Percentiles rank a stretch among this genome's conserved stretches.
Conservation (phyloP, 1,139 yeast genomes). For the Sugiyamaella japonica region DNA sequence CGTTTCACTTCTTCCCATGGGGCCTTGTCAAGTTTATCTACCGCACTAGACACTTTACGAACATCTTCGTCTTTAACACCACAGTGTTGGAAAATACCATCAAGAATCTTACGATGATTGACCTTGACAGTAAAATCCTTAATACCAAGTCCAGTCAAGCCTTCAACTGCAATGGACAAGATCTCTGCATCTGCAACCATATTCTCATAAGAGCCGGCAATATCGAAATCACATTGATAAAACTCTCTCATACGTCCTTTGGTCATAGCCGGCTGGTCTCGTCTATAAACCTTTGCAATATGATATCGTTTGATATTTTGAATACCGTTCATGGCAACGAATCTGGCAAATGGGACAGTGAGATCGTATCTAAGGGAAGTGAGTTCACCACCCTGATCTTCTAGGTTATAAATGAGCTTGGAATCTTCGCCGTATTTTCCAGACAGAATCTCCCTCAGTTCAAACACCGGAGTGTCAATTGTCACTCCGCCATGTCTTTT, state of each 20-base stretch:
- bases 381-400: constrained; percentile 98
- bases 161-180: constrained; percentile 77
- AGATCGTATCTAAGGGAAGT: constrained; percentile 93
- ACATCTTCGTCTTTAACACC: constrained; percentile 95
- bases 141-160: constrained; percentile 79
- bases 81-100: constrained; percentile 92
- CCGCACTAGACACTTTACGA: constrained; percentile 89
- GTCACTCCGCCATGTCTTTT: constrained; percentile 98
- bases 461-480: constrained; percentile 96
- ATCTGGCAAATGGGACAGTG: constrained; percentile 97
- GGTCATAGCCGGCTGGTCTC: constrained; percentile 99
- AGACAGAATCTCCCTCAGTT: constrained; percentile 87
- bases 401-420: constrained; percentile 87
- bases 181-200: constrained; percentile 98
- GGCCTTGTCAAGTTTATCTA: constrained; percentile 88
- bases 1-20: constrained; percentile 94
- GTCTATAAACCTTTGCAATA: constrained; percentile 95
- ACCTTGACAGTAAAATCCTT: constrained; percentile 85
- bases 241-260: constrained; percentile 99
- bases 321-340: constrained; percentile 90
- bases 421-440: constrained; percentile 99
- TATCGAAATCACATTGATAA: constrained; percentile 96
- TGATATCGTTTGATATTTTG: constrained; percentile 90
- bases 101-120: constrained; percentile 92
- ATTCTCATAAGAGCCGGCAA: constrained; percentile 86